Base-by-base conservation (phyloP, 1,284 basidiomycete genomes). In the Cutaneotrichosporon arboriforme region DNA sequence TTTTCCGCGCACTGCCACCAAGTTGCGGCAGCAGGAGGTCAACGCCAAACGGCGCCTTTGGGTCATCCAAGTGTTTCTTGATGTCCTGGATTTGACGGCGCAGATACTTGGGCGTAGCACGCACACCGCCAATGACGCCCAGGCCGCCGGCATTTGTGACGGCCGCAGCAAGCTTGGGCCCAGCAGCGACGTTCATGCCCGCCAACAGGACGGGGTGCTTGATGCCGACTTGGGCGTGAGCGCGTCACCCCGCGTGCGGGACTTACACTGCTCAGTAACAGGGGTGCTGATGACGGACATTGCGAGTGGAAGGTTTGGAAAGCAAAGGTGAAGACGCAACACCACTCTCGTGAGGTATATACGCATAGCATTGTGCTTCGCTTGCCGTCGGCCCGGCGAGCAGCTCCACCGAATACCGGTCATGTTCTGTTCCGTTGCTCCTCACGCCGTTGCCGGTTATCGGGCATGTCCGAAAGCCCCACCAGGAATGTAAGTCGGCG, bases 131-230 rank as follows among this genome's bases (percentile, higher is more conserved):
- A 58, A 93, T 88, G 53, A 91, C 88, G 55, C 90, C 90, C 31
- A 93, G 68, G 45, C 90, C 90, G 41, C 87, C 87, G 38, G 88
- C 88, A 64, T 91, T 92, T 5, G 74, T 72, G 3, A 73, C 71
- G 26, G 87, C 90, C 40, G 90, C 90, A 12, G 88, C 77, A 18
- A 91, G 81, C 68, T 88, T 85, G 13, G 89, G 87, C 13, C 89
- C 89, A 37, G 89, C 86, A 35, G 88, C 88, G 18, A 88, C 85
- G 67, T 90, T 90, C 88, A 90, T 90, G 45, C 57, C 57, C 60
- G 91, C 90, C 21, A 94, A 84, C 57, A 93, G 75, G 62, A 94
- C 81, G 41, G 90, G 90, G 70, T 94, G 90, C 72, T 85, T 81
- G 74, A 93, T 84, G 54, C 83, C 83, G 75, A 94, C 68, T 71